phyloP scores from a whole-genome alignment of 2,329 filamentous ascomycete genomes.

The Neocatenulostroma microsporum region DNA sequence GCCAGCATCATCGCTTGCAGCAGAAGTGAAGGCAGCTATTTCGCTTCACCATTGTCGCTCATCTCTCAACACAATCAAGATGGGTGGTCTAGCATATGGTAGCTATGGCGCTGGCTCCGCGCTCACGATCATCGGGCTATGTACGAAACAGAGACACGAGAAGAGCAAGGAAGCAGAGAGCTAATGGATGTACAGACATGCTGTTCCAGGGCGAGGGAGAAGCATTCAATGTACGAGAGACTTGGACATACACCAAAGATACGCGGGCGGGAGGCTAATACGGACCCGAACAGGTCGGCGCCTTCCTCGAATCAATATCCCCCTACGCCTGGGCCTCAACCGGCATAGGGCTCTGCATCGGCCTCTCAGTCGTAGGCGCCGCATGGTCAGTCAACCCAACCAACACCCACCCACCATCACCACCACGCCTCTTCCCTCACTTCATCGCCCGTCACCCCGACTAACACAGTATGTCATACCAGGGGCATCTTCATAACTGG shows the following conservation, averaged over 20 bases:
- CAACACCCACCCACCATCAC: background rate
- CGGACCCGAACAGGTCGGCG: slow-evolving; percentile 58
- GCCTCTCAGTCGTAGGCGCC: slow-evolving; percentile 89
- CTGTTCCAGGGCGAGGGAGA: slow-evolving; percentile 96
- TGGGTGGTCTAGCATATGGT: slow-evolving; percentile 31
- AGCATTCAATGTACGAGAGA: slow-evolving; percentile 72
- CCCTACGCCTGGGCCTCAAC: slow-evolving; percentile 88
- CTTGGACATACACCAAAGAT: background rate
- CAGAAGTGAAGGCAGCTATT: background rate
- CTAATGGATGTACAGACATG: slow-evolving; percentile 62
- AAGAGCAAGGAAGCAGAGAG: slow-evolving; percentile 6
- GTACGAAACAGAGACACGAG: slow-evolving; percentile 21
- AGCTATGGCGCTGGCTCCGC: slow-evolving; percentile 29
- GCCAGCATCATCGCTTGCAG: slow-evolving; percentile 10
- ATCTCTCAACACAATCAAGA: slow-evolving; percentile 10
- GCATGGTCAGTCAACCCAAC: slow-evolving; percentile 60
- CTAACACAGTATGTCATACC: slow-evolving; percentile 20
- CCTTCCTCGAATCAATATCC: slow-evolving; percentile 88
- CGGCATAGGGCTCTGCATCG: slow-evolving; percentile 90
- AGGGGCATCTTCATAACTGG: slow-evolving; percentile 99
- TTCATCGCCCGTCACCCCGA: background rate
- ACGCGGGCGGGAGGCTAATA: slow-evolving; percentile 2
- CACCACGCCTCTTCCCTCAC: background rate
- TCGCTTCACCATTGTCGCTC: slow-evolving; percentile 2
- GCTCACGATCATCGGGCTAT: slow-evolving; percentile 31